Base-by-base conservation (phyloP, 1,139 yeast genomes). In the Casaregolazyma lundiana region DNA sequence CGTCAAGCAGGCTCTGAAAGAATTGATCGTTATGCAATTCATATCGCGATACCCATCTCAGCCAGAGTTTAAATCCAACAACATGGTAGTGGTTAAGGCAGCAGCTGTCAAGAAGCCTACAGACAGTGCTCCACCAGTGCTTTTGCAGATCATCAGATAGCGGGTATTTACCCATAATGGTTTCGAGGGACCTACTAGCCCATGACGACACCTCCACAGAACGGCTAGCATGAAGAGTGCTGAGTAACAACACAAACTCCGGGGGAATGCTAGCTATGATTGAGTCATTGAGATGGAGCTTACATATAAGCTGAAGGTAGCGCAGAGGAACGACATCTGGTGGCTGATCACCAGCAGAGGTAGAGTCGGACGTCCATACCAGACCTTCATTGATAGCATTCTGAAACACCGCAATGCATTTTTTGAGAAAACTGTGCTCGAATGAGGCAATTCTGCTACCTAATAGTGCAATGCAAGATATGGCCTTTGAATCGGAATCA, bases 1-100 rank as follows among this genome's bases (percentile, higher is more conserved):
- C 40, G 20, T 63, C 56, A 4, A 81, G 53, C 2, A 71, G 54
- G 0, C 49, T 30, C 42, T 74, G 73, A 47, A 76, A 73, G 0
- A 48, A 26, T 1, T 44, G 30, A 16, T 64, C 58, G 0, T 45
- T 29, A 2, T 46, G 44, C 9, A 70, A 54, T 2, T 44, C 50
- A 16, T 45, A 39, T 7, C 45, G 42, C 13, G 51, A 45, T 7
- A 53, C 45, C 57, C 62, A 59, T 18, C 59, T 40, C 24, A 62
- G 45, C 65, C 65, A 62, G 17, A 53, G 44, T 35, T 57, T 54
- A 44, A 53, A 56, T 8, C 57, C 63, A 15, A 50, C 11, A 8
- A 41, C 37, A 39, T 43, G 38, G 32, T 52, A 50, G 15, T 26
- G 24, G 13, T 32, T 41, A 7, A 22, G 35, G 2, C 22, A 20